Base-by-base conservation (phyloP, 805 yeast genomes). In the Saccharomycopsis vini region DNA sequence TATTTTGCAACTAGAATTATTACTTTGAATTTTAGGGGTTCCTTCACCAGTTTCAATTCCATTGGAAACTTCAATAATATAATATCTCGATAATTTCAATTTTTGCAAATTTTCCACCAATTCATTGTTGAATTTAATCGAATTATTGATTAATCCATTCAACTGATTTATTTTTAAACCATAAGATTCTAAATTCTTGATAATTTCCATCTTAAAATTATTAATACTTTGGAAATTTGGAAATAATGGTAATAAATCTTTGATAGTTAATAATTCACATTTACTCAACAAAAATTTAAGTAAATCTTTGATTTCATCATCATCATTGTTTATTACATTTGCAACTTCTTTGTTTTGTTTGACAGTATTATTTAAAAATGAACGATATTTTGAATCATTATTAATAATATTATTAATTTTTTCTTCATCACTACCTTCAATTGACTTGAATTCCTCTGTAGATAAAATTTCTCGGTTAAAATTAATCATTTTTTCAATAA, bases 191-290 rank as follows among this genome's bases (percentile, higher is more conserved):
- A 92, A 64, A n/a, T 90, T 81, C 38, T 69, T 68, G 26, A 89
- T 85, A 35, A 92, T 75, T 52, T 88, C 95, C 38, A 82, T 84
- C 51, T 87, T 86, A 55, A 92, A 75, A 47, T 82, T 79, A 51
- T 85, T 92, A 39, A 92, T 79, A 22, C 85, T 77, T 0, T 84
- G 73, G 45, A 84, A 77, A 52, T 87, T 89, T 0, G 97, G 95
- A 51, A 92, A 80, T 26, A 86, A 64, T 2, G 94, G 94, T 40
- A 92, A 62, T 33, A 92, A 56, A 54, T 92, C 97, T 50, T 84
- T 88, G 36, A 92, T 78, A 3, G 79, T 72, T 18, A 84, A 57
- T 12, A 73, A 54, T 13, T 69, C 74, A 50, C 75, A 67, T 19
- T 71, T 72, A 15, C 63, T 67, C 45, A 60, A 58, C 42, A 63